These are phyloP conservation scores for Leccinum ochraceum DNA, from an alignment of 768 basidiomycete genomes.

Conservation along the genomic window DNA sequence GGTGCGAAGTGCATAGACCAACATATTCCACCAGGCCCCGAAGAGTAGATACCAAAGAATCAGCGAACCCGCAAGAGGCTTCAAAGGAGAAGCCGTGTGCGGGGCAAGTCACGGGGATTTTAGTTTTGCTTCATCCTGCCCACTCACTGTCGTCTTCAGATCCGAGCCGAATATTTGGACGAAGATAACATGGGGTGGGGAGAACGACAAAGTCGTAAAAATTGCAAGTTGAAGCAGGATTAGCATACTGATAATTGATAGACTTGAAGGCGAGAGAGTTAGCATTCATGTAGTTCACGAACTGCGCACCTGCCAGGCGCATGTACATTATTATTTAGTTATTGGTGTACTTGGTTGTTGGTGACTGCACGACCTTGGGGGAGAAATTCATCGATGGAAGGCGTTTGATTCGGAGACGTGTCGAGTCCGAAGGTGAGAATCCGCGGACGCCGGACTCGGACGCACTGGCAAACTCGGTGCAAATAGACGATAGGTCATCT, in stretches of 20 bases:
- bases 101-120: slow-evolving; percentile 16
- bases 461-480: neutral
- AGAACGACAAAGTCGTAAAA: slow-evolving; percentile 12
- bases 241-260: neutral
- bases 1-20: neutral
- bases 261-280: neutral
- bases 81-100: slow-evolving; percentile 19
- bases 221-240: slow-evolving; percentile 1
- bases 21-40: slow-evolving; percentile 12
- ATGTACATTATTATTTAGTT: neutral
- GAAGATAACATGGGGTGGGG: slow-evolving; percentile 33
- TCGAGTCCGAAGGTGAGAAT: neutral
- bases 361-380: neutral
- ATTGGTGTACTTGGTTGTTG: neutral
- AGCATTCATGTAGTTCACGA: slow-evolving; percentile 1
- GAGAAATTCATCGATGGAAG: neutral
- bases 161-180: slow-evolving; percentile 27
- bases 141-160: slow-evolving; percentile 9
- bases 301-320: neutral
- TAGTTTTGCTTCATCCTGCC: neutral
- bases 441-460: too few relatives aligned
- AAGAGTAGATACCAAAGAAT: slow-evolving; percentile 17
- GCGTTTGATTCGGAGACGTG: neutral
- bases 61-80: slow-evolving; percentile 15
- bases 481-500: neutral